phyloP scores from a whole-genome alignment of 2,329 filamentous ascomycete species.

The Talaromyces sp. region DNA sequence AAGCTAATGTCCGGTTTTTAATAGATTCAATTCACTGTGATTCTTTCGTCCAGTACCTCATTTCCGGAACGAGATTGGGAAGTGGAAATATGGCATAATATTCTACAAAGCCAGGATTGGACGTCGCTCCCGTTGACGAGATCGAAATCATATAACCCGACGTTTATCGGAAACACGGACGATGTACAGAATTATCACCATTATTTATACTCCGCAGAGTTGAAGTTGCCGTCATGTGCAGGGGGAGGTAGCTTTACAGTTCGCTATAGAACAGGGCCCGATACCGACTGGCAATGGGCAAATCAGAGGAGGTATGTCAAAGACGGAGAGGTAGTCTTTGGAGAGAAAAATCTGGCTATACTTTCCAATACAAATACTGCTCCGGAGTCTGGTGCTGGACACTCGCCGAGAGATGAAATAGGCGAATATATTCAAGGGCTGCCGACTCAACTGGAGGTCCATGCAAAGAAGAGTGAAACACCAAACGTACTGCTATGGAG shows the following conservation, averaged over 20 bases:
- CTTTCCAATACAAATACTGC: neutral
- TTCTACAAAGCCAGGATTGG: conserved; percentile 54
- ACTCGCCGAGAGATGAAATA: conserved; percentile 23
- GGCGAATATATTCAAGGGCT: conserved; percentile 35
- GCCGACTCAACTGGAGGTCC: conserved; percentile 31
- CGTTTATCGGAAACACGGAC: conserved; percentile 25
- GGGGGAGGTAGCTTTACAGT: conserved; percentile 41
- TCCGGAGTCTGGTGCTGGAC: conserved; percentile 2
- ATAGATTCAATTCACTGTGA: conserved; percentile 60
- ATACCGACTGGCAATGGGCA: conserved; percentile 44
- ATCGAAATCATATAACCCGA: conserved; percentile 27
- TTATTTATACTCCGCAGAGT: conserved; percentile 33
- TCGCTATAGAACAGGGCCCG: conserved; percentile 38
- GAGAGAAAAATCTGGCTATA: conserved; percentile 23
- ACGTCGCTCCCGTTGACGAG: conserved; percentile 54
- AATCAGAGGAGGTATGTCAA: conserved; percentile 38
- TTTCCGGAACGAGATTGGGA: conserved; percentile 63
- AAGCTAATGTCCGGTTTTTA: neutral
- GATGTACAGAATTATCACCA: conserved; percentile 28
- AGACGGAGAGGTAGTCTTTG: conserved; percentile 44
- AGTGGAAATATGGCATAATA: conserved; percentile 71
- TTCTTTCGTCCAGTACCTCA: conserved; percentile 62
- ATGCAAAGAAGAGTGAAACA: conserved; percentile 38
- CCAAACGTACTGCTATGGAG: conserved; percentile 41
- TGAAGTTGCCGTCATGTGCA: conserved; percentile 27